Percentiles rank a stretch among this genome's conserved stretches.
These are phyloP conservation scores for Bipolaris bicolor DNA, from an alignment of 2,329 filamentous ascomycete species.

Conservation along the genomic window DNA sequence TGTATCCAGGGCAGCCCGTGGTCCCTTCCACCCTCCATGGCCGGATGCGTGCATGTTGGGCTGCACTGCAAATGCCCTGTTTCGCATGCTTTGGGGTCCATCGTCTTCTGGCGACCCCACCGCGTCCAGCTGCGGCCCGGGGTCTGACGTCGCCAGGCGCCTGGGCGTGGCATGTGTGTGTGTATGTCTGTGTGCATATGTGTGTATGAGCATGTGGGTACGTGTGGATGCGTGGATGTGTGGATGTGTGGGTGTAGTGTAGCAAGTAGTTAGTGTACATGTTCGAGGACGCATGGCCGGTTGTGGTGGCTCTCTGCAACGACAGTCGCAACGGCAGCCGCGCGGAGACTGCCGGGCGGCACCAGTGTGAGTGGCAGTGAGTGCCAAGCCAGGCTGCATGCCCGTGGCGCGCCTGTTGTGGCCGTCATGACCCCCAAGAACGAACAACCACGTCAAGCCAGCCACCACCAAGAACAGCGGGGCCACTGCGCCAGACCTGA, in stretches of 20 bases:
- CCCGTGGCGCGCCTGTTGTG: not conserved
- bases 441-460: not conserved
- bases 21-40: not conserved
- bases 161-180: not conserved
- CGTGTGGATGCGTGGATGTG: not conserved
- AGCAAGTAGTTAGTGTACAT: not conserved
- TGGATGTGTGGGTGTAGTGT: not conserved
- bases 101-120: constrained; percentile 10
- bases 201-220: not conserved
- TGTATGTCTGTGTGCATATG: not conserved
- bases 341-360: constrained; percentile 5
- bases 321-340: not conserved
- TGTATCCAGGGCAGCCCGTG: constrained; percentile 6
- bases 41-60: constrained; percentile 5
- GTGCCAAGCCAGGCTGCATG: constrained; percentile 6
- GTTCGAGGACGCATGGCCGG: constrained; percentile 1
- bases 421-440: not conserved
- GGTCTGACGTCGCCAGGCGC: constrained; percentile 3
- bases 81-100: not conserved
- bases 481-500: not conserved
- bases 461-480: constrained; percentile 4
- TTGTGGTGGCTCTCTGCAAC: not conserved
- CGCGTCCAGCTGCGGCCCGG: constrained; percentile 1
- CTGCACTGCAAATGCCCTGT: not conserved
- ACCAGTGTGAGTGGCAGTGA: constrained; percentile 5